Evolutionary conservation across 352 stramenopile genomes (phyloP).

Genomic region (Globisporangium spiculum): DNA sequence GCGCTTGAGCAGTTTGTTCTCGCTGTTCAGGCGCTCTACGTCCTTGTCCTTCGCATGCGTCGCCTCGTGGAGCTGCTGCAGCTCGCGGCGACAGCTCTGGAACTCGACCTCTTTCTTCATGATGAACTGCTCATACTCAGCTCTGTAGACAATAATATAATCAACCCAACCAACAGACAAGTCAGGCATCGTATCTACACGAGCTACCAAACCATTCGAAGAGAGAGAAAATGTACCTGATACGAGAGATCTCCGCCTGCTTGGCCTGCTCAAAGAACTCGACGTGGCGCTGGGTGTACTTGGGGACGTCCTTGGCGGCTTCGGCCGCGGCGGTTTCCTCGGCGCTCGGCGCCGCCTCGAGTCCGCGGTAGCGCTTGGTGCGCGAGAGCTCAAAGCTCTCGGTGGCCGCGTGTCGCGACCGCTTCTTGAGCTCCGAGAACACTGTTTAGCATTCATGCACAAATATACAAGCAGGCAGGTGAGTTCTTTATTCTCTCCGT

Average conservation of each 20-base stretch:
- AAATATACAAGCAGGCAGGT: constrained; percentile 13
- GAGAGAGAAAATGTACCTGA: constrained; percentile 34
- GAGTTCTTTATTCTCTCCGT: neutral
- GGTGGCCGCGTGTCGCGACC: constrained; percentile 41
- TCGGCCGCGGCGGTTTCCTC: constrained; percentile 28
- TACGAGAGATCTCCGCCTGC: constrained; percentile 70
- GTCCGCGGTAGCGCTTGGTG: constrained; percentile 55
- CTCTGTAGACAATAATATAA: constrained; percentile 5
- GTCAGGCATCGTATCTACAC: neutral
- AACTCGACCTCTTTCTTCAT: constrained; percentile 80
- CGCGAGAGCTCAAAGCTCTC: constrained; percentile 57
- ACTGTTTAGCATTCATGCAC: constrained; percentile 9
- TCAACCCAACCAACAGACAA: neutral
- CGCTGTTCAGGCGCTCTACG: constrained; percentile 55
- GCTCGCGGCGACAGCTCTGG: constrained; percentile 56
- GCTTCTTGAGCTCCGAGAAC: constrained; percentile 77
- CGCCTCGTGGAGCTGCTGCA: constrained; percentile 42
- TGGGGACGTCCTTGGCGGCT: constrained; percentile 53
- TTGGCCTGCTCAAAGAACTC: constrained; percentile 88
- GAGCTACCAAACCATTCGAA: neutral
- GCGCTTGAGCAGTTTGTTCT: constrained; percentile 85
- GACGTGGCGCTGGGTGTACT: constrained; percentile 85
- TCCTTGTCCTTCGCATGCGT: constrained; percentile 48
- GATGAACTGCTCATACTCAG: constrained; percentile 83
- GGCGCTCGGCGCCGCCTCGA: constrained; percentile 18